These are phyloP conservation scores for Harrya chromipes DNA, from an alignment of 768 basidiomycete genomes.

Conservation along the genomic window DNA sequence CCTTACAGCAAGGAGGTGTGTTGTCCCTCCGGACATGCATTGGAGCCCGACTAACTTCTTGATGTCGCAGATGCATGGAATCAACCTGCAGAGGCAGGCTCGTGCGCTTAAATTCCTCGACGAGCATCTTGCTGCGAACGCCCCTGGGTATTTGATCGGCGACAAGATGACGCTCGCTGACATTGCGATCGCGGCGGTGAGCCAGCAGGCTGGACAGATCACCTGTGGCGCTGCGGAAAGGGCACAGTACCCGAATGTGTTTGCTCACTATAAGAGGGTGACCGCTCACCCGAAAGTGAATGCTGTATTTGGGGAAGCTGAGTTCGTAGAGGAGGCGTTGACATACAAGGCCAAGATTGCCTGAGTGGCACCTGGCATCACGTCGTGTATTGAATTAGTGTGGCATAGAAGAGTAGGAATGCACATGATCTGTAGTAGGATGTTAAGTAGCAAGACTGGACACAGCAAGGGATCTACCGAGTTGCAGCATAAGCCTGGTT, in stretches of 20 bases:
- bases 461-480: too few species aligned
- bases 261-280: constrained; percentile 25
- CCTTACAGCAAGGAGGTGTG: constrained; percentile 23
- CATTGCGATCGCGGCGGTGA: constrained; percentile 22
- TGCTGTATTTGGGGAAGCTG: constrained; percentile 14
- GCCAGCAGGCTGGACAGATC: constrained; percentile 18
- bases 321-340: constrained; percentile 17
- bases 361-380: neutral
- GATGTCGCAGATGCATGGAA: constrained; percentile 16
- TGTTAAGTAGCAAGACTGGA: too few species aligned
- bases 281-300: constrained; percentile 16
- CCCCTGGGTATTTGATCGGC: constrained; percentile 22
- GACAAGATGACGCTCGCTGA: constrained; percentile 27
- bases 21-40: neutral
- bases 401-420: too few species aligned
- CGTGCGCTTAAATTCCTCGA: constrained; percentile 25
- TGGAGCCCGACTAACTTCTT: neutral
- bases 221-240: constrained; percentile 30
- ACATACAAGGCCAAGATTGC: constrained; percentile 10
- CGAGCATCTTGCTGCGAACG: constrained; percentile 17
- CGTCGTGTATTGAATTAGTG: too few species aligned
- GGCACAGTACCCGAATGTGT: constrained; percentile 22
- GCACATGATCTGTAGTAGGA: too few species aligned
- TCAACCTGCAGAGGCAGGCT: constrained; percentile 16
- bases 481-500: too few species aligned